Evolutionary conservation across 208 protist genomes (phyloP).

Genomic region (Phytomonas francai): DNA sequence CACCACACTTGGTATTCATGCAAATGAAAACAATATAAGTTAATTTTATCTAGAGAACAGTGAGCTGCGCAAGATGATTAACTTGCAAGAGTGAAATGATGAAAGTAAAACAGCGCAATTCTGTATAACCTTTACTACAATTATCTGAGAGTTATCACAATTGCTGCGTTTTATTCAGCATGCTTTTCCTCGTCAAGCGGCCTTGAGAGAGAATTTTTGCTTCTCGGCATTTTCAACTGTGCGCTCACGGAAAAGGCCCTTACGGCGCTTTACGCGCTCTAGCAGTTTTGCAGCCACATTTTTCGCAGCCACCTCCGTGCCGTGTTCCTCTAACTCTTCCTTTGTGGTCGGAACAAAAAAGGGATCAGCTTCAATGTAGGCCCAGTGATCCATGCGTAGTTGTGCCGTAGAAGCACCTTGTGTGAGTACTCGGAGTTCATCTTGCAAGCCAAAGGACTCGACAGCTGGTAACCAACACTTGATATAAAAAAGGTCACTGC

Average conservation of each 20-base stretch:
- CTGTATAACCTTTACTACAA: neutral
- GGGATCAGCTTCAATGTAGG: conserved; percentile 91
- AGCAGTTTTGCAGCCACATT: conserved; percentile 83
- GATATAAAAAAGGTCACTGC: conserved; percentile 95
- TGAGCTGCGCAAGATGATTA: neutral
- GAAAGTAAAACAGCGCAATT: neutral
- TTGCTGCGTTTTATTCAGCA: neutral
- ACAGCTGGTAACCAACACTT: conserved; percentile 92
- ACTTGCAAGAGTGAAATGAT: neutral
- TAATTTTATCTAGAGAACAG: neutral
- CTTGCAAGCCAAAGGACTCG: conserved; percentile 96
- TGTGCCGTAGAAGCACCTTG: conserved; percentile 95
- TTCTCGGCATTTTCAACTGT: conserved; percentile 85
- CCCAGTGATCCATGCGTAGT: conserved; percentile 94
- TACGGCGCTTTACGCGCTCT: conserved; percentile 80
- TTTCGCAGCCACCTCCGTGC: conserved; percentile 80
- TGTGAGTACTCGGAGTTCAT: conserved; percentile 91
- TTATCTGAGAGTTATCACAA: neutral
- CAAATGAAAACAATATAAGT: neutral
- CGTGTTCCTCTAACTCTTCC: conserved; percentile 95
- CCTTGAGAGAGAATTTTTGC: conserved; percentile 87
- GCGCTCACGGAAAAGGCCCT: conserved; percentile 74
- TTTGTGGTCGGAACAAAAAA: conserved; percentile 95
- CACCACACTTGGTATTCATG: neutral
- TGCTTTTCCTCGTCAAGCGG: conserved; percentile 30